phyloP scores from a whole-genome alignment of 148 eudicot genomes.

The Rhododendron griersonianum region DNA sequence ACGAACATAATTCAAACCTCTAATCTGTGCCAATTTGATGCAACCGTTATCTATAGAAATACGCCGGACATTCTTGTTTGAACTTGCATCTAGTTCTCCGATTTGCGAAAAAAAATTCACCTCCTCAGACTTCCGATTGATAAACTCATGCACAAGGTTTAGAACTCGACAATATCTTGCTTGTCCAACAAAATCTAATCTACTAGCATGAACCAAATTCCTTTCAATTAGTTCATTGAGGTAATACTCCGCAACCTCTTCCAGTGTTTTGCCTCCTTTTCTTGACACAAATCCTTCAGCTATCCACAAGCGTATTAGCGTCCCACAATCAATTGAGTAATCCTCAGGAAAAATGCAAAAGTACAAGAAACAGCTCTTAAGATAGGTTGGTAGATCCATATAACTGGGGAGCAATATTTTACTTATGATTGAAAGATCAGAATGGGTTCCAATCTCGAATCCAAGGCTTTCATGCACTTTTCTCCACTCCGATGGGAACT shows the following conservation, averaged over 20 bases:
- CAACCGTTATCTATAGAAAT: conserved; percentile 4
- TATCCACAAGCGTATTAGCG: neutral
- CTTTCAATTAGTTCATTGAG: no score
- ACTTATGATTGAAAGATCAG: neutral
- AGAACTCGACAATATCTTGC: conserved; percentile 16
- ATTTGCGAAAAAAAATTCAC: conserved; percentile 10
- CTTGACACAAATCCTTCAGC: neutral
- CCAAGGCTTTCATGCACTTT: conserved; percentile 5
- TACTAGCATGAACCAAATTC: no score
- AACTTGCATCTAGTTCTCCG: neutral
- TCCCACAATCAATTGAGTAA: neutral
- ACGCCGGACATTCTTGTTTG: conserved; percentile 7
- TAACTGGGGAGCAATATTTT: conserved; percentile 16
- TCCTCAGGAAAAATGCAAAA: neutral
- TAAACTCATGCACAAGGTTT: conserved; percentile 11
- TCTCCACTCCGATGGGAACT: conserved; percentile 18
- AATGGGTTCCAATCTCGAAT: neutral
- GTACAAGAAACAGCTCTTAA: conserved; percentile 29
- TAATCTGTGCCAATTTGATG: neutral
- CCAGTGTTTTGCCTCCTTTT: neutral
- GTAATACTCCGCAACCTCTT: conserved; percentile 14
- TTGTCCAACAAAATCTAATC: conserved; percentile 14
- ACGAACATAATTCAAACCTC: neutral
- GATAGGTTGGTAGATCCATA: conserved; percentile 14
- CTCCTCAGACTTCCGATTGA: neutral